Evolutionary conservation across 2,329 filamentous ascomycete species (phyloP), one percentile per base, ranked within the genome.

Genomic region (Colletotrichum graminicola): DNA sequence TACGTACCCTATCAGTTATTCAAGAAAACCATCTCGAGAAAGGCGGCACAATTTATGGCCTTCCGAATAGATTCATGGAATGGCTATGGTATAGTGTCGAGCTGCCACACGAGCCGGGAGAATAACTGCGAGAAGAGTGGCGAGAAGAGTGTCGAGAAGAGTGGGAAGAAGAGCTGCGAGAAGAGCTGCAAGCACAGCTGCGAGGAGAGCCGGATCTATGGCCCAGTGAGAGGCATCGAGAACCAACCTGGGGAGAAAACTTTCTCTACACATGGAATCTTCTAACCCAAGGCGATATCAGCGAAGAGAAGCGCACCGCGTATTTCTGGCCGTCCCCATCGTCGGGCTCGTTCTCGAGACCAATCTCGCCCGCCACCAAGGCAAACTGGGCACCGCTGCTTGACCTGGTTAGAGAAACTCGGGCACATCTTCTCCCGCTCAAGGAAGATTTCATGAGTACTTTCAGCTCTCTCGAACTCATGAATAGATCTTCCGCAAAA

Each of bases 41-140:
- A 1, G 1, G 4, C 45, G 1, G 0, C n/a, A 23, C 1, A 10
- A 2, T 3, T 11, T 2, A 11, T 5, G 18, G 2, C 41, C 5
- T 16, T 4, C 5, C 21, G 21, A 8, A 10, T 1, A 12, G 3
- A 21, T 11, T 23, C 18, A 47, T 47, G 21, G 18, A 3, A 23
- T 23, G 45, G 45, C 47, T 49, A 2, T 7, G 11, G 47, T 0
- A 49, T 49, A 51, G 47, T 23, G 12, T 29, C 23, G 23, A 51
- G 3, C 11, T 49, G 3, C 45, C 2, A 49, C 11, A 23, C n/a
- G n/a, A n/a, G n/a, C n/a, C n/a, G n/a, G n/a, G n/a, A n/a, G n/a
- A n/a, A n/a, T n/a, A n/a, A n/a, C n/a, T n/a, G n/a, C n/a, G n/a
- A n/a, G n/a, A n/a, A n/a, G n/a, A n/a, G n/a, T n/a, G n/a, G n/a